Evolutionary conservation across 768 basidiomycete species (phyloP).

Genomic region (Termitomyces sp.): DNA sequence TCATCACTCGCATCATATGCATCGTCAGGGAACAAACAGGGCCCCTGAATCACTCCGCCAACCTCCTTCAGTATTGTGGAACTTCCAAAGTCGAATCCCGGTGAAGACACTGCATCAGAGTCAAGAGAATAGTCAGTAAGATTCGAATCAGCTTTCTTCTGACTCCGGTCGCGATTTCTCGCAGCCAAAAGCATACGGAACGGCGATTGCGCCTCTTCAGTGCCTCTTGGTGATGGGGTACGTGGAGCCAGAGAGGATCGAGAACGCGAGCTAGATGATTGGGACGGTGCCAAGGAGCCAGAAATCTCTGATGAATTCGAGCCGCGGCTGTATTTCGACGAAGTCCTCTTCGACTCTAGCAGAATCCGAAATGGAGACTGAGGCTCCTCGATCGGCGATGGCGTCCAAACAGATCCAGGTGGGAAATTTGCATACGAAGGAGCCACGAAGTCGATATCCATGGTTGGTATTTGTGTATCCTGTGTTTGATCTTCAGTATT

Average conservation of each 20-base stretch:
- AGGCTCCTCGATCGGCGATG: not conserved
- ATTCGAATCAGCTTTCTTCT: not conserved
- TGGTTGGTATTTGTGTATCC: not conserved
- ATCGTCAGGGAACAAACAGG: constrained; percentile 26
- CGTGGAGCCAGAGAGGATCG: not conserved
- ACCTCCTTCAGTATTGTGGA: constrained; percentile 19
- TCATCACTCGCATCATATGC: constrained; percentile 11
- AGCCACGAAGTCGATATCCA: not conserved
- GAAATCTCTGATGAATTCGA: not conserved
- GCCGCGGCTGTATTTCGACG: not conserved
- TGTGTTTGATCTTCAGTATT: constrained; percentile 1
- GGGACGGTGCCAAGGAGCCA: not conserved
- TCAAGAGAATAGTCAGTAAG: not conserved
- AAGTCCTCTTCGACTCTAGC: constrained; percentile 6
- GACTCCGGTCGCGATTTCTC: not conserved
- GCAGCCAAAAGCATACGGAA: constrained; percentile 8
- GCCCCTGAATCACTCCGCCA: constrained; percentile 29
- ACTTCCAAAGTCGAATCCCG: not conserved
- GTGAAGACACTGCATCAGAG: not conserved
- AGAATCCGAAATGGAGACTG: constrained; percentile 12
- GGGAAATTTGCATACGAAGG: not conserved
- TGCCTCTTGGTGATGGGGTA: constrained; percentile 1
- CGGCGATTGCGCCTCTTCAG: constrained; percentile 2
- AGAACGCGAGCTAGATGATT: not conserved
- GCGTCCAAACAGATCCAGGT: not conserved